These are phyloP conservation scores for Sisymbrium irio DNA, from an alignment of 345 rosid genomes.

Conservation along the genomic window DNA sequence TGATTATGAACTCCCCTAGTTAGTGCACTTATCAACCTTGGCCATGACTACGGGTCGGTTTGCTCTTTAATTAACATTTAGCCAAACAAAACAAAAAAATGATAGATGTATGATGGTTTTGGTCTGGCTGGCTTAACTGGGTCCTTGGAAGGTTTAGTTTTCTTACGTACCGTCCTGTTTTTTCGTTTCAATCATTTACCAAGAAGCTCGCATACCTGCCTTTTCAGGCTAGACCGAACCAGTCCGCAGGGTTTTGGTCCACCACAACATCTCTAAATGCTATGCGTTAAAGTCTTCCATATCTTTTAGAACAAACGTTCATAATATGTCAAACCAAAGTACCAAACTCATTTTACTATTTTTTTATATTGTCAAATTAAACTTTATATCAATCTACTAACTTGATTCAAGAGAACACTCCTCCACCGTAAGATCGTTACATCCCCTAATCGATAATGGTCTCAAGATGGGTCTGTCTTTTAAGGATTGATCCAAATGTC, in stretches of 20 bases:
- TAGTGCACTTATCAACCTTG: background rate
- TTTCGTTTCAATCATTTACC: background rate
- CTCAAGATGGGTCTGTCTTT: conserved; percentile 42
- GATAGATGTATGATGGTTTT: background rate
- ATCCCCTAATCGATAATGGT: conserved; percentile 21
- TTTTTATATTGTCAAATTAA: background rate
- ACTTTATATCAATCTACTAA: background rate
- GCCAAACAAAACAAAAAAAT: background rate
- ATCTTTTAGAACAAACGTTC: conserved; percentile 1
- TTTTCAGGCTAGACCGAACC: background rate
- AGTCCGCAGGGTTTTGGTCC: background rate
- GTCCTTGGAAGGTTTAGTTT: background rate
- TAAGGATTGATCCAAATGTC: conserved; percentile 65
- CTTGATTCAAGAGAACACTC: conserved; percentile 6
- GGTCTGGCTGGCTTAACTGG: background rate
- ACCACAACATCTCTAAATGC: background rate
- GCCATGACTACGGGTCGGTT: background rate
- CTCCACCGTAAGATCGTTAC: conserved; percentile 24
- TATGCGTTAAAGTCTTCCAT: background rate
- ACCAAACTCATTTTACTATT: background rate
- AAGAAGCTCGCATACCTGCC: background rate
- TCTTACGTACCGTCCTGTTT: background rate
- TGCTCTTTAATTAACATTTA: too few relatives aligned
- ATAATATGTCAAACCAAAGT: background rate
- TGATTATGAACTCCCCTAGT: background rate